Conservation (phyloP, 148 eudicot species). For the Amaranthus cruentus region DNA sequence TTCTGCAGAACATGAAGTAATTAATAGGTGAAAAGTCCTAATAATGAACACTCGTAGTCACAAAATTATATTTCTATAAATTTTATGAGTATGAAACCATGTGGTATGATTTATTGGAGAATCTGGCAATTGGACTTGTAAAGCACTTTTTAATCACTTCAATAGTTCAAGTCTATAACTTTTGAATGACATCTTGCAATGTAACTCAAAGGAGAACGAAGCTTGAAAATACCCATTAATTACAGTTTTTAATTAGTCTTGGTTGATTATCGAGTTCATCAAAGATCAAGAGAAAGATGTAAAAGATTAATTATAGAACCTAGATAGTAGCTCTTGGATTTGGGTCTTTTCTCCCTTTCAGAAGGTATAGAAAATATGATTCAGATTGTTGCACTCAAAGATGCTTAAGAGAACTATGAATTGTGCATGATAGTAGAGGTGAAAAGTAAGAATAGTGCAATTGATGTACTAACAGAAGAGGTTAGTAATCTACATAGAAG, state of each 20-base stretch:
- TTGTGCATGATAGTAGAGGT: conserved; percentile 31
- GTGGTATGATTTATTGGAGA: neutral
- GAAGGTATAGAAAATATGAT: conserved; percentile 35
- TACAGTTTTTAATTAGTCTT: neutral
- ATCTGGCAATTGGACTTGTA: neutral
- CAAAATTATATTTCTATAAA: neutral
- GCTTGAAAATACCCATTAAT: neutral
- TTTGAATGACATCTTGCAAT: neutral
- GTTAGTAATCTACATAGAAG: conserved; percentile 22
- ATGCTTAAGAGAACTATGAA: conserved; percentile 37
- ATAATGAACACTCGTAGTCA: neutral
- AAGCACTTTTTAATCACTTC: neutral
- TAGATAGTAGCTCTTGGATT: conserved; percentile 25
- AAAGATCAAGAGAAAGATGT: conserved; percentile 4
- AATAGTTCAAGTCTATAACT: no score
- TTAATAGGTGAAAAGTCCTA: conserved; percentile 6
- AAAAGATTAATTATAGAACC: neutral
- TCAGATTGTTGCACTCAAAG: conserved; percentile 34
- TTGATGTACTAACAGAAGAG: conserved; percentile 24
- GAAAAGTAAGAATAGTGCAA: conserved; percentile 33
- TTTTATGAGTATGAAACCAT: no score
- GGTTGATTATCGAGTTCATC: neutral
- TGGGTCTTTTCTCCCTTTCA: conserved; percentile 23
- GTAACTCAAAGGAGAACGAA: neutral
- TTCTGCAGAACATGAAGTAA: conserved; percentile 50